Evolutionary conservation across 805 yeast genomes (phyloP).

Genomic region (Sugiyamaella marilandica): DNA sequence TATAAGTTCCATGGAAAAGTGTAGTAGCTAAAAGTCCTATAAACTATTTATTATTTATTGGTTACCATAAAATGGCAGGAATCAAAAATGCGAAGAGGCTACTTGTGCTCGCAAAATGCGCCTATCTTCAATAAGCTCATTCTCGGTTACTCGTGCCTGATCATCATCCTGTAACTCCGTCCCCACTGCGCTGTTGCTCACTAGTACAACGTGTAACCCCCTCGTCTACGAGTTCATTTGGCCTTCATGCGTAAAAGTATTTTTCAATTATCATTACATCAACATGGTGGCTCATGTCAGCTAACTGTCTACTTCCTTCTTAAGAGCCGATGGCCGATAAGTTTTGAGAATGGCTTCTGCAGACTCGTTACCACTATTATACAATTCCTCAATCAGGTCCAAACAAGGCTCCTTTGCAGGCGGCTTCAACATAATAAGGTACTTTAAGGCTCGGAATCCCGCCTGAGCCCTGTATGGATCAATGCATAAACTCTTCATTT

Average conservation of each 20-base stretch:
- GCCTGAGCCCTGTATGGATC: conserved; percentile 80
- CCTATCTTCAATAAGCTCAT: too few relatives aligned
- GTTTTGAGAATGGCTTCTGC: conserved; percentile 27
- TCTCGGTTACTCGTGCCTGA: too few relatives aligned
- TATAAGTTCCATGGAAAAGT: conserved; percentile 21
- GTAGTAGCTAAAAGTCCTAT: not conserved
- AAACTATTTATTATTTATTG: too few relatives aligned
- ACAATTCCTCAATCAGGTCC: conserved; percentile 33
- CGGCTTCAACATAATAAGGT: conserved; percentile 83
- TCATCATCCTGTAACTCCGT: too few relatives aligned
- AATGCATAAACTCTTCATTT: conserved; percentile 66
- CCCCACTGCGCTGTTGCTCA: too few relatives aligned
- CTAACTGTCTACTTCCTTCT: conserved; percentile 2
- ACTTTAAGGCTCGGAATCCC: conserved; percentile 76
- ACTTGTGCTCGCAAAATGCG: too few relatives aligned
- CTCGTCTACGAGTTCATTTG: too few relatives aligned
- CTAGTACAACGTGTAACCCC: too few relatives aligned
- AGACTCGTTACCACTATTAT: conserved; percentile 15
- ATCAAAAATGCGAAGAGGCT: too few relatives aligned
- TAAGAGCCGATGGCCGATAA: conserved; percentile 25
- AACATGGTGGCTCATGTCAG: not conserved
- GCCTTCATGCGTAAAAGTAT: conserved; percentile 1
- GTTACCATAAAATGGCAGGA: too few relatives aligned
- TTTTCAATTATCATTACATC: conserved; percentile 3
- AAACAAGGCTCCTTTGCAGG: conserved; percentile 56